Evolutionary conservation across 768 basidiomycete genomes (phyloP).

Genomic region (Cantharellus cinnabarinus): DNA sequence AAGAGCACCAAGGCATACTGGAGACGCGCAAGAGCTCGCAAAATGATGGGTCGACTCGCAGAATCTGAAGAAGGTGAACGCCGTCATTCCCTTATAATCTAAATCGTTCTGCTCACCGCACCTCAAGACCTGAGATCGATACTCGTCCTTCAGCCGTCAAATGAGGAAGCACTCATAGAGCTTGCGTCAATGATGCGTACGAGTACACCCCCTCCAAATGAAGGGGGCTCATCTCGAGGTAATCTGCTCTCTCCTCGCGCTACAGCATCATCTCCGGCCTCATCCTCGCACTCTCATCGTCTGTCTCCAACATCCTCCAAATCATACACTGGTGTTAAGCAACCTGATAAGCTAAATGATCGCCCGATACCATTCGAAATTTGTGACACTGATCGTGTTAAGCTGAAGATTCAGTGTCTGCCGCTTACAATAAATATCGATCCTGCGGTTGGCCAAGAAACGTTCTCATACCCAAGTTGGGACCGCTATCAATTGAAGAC

Average conservation of each 20-base stretch:
- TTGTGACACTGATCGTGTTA: constrained; percentile 30
- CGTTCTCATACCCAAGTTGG: constrained; percentile 39
- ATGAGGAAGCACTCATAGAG: constrained; percentile 39
- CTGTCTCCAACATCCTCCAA: background rate
- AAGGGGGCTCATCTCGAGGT: background rate
- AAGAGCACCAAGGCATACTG: constrained; percentile 49
- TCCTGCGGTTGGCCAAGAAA: constrained; percentile 22
- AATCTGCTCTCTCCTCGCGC: constrained; percentile 14
- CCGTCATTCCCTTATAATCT: background rate
- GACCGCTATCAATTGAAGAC: constrained; percentile 28
- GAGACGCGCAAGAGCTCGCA: constrained; percentile 45
- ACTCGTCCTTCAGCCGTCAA: constrained; percentile 41
- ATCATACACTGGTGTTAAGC: background rate
- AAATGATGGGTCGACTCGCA: constrained; percentile 33
- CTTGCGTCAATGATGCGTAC: constrained; percentile 21
- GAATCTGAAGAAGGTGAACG: constrained; percentile 39
- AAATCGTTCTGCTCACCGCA: background rate
- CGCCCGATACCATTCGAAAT: constrained; percentile 35
- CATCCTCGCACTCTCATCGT: background rate
- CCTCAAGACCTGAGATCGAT: constrained; percentile 37
- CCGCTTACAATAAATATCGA: constrained; percentile 24
- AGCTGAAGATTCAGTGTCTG: constrained; percentile 31
- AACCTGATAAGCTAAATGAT: constrained; percentile 12
- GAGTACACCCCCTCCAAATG: background rate
- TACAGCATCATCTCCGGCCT: constrained; percentile 10